These are phyloP conservation scores for Elsinoe fawcettii DNA, from an alignment of 2,329 filamentous ascomycete species.

Conservation along the genomic window DNA sequence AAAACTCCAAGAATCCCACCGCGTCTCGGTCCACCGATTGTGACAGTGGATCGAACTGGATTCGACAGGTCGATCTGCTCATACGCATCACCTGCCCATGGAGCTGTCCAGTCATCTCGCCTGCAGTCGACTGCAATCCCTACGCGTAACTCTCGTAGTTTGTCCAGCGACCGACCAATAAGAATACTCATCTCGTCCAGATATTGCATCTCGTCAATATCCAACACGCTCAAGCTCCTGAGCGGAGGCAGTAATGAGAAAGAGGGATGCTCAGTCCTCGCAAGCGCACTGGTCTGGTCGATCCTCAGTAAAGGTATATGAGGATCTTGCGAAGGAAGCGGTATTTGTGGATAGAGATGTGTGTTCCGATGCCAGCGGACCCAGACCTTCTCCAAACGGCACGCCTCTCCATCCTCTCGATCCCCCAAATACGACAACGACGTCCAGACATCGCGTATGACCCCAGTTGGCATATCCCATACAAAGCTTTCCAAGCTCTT, in stretches of 20 bases:
- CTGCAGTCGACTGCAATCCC: constrained; percentile 56
- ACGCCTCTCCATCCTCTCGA: constrained; percentile 50
- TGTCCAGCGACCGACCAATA: constrained; percentile 60
- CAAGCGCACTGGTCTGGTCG: constrained; percentile 29
- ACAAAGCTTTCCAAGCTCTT: constrained; percentile 71
- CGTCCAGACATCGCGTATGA: constrained; percentile 73
- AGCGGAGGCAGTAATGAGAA: constrained; percentile 70
- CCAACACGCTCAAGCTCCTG: constrained; percentile 66
- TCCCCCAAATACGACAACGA: constrained; percentile 64
- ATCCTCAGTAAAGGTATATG: constrained; percentile 6
- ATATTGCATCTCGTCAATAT: constrained; percentile 77
- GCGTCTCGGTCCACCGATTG: constrained; percentile 54
- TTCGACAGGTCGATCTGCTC: constrained; percentile 58
- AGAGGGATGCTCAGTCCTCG: constrained; percentile 66
- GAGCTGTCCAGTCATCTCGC: constrained; percentile 48
- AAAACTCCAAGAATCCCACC: constrained; percentile 63
- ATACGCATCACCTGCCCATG: constrained; percentile 56
- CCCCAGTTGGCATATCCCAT: constrained; percentile 85
- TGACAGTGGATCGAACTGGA: constrained; percentile 37
- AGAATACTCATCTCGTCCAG: constrained; percentile 74
- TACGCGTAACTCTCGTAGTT: constrained; percentile 63
- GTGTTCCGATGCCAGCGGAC: constrained; percentile 70
- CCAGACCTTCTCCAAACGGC: constrained; percentile 67
- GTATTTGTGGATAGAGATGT: constrained; percentile 19
- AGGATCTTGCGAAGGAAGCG: constrained; percentile 19